These are phyloP conservation scores for Lentinula guzmanii DNA, from an alignment of 768 basidiomycete species.

Conservation along the genomic window DNA sequence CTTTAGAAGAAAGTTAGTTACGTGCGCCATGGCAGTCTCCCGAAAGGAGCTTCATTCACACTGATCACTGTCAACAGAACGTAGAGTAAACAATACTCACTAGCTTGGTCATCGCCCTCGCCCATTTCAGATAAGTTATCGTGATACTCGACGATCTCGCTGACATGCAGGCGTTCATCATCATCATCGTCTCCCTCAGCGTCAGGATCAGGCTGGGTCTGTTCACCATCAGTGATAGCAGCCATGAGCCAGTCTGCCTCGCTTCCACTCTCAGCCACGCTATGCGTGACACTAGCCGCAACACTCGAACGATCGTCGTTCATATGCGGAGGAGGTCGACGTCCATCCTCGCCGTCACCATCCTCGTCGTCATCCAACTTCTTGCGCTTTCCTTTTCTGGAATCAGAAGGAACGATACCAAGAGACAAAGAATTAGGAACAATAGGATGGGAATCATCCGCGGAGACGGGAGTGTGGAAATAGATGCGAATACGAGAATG, in stretches of 20 bases:
- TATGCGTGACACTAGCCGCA: constrained; percentile 54
- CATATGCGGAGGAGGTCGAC: constrained; percentile 52
- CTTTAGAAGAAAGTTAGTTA: constrained; percentile 47
- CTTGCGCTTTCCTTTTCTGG: constrained; percentile 80
- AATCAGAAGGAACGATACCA: constrained; percentile 45
- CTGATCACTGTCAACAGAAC: constrained; percentile 24
- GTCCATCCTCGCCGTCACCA: constrained; percentile 69
- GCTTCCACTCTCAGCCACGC: constrained; percentile 67
- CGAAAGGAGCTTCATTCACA: constrained; percentile 43
- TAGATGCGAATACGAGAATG: constrained; percentile 84
- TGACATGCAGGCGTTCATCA: constrained; percentile 37
- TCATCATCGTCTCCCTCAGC: constrained; percentile 41
- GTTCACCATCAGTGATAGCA: constrained; percentile 72
- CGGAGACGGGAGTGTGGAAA: constrained; percentile 84
- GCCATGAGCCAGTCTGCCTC: constrained; percentile 89
- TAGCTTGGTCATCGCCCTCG: constrained; percentile 31
- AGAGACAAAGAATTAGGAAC: constrained; percentile 52
- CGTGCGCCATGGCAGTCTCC: constrained; percentile 46
- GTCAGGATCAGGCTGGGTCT: constrained; percentile 26
- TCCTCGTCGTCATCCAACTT: constrained; percentile 84
- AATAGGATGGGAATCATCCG: constrained; percentile 75
- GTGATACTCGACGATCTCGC: constrained; percentile 17
- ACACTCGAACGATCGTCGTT: constrained; percentile 55
- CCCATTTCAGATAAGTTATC: constrained; percentile 29
- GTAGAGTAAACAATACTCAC: constrained; percentile 42